Conservation (phyloP, 257 asterid genomes). For the Handroanthus guayacan region DNA sequence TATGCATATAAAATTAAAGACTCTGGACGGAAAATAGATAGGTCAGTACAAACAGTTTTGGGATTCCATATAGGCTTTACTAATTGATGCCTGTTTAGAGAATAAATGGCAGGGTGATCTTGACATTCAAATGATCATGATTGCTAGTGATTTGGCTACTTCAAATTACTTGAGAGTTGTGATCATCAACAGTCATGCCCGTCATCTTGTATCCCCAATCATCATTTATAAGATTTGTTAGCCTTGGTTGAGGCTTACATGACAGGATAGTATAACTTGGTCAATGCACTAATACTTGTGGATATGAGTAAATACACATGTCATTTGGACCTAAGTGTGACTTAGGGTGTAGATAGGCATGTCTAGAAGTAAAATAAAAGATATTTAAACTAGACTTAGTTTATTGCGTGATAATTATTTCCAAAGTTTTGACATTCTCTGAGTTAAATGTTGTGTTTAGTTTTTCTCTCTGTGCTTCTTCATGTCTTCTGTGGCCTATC, state of each 20-base stretch:
- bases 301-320: neutral
- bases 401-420: slow-evolving; percentile 6
- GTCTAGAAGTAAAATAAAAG: neutral
- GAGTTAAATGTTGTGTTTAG: neutral
- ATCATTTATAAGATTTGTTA: neutral
- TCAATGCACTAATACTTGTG: neutral
- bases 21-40: neutral
- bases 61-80: neutral
- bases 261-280: neutral
- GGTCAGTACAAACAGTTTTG: neutral
- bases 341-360: neutral
- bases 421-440: neutral
- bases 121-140: neutral
- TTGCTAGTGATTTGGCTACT: neutral
- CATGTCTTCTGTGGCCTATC: neutral
- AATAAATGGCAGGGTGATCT: neutral
- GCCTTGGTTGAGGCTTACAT: neutral
- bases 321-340: neutral
- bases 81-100: neutral
- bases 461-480: neutral
- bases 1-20: neutral
- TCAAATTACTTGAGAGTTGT: neutral
- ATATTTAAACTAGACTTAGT: neutral
- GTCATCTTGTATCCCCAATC: neutral
- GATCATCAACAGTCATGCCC: neutral